phyloP scores from a whole-genome alignment of 108 stramenopile species.

The Pseudonitzschia multiseries region DNA sequence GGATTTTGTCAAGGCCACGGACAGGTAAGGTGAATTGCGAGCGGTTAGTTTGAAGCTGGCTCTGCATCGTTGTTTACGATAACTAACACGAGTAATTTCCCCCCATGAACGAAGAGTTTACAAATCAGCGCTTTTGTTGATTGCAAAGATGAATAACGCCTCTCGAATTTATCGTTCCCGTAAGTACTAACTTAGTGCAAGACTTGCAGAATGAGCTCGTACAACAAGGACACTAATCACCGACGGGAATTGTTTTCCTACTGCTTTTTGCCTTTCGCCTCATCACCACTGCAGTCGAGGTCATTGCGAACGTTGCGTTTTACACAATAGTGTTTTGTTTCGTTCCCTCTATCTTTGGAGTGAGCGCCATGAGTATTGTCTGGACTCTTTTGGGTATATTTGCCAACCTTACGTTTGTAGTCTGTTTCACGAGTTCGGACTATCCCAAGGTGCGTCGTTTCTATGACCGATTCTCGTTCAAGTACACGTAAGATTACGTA shows the following conservation, averaged over 20 bases:
- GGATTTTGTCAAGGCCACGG: conserved; percentile 35
- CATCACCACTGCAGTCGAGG: conserved; percentile 39
- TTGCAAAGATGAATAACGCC: conserved; percentile 61
- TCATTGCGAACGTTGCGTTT: conserved; percentile 46
- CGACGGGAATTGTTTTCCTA: not conserved
- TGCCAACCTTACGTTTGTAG: conserved; percentile 51
- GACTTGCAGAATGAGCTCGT: not conserved
- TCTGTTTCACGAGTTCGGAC: conserved; percentile 60
- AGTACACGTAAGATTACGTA: no score
- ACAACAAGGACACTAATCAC: not conserved
- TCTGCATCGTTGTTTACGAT: not conserved
- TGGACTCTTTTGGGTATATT: conserved; percentile 40
- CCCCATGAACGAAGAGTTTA: conserved; percentile 46
- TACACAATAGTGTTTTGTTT: conserved; percentile 49
- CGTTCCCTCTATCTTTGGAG: conserved; percentile 39
- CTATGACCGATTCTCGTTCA: not conserved
- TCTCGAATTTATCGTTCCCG: conserved; percentile 50
- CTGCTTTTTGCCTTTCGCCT: not conserved
- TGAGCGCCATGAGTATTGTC: conserved; percentile 31
- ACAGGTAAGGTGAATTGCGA: conserved; percentile 13
- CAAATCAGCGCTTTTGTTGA: conserved; percentile 57
- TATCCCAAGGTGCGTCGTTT: conserved; percentile 60
- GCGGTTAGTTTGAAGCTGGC: not conserved
- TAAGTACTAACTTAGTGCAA: conserved; percentile 4
- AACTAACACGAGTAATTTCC: conserved; percentile 13